Evolutionary conservation across 805 yeast genomes (phyloP).

Genomic region (Schizosaccharomyces osmophilus): DNA sequence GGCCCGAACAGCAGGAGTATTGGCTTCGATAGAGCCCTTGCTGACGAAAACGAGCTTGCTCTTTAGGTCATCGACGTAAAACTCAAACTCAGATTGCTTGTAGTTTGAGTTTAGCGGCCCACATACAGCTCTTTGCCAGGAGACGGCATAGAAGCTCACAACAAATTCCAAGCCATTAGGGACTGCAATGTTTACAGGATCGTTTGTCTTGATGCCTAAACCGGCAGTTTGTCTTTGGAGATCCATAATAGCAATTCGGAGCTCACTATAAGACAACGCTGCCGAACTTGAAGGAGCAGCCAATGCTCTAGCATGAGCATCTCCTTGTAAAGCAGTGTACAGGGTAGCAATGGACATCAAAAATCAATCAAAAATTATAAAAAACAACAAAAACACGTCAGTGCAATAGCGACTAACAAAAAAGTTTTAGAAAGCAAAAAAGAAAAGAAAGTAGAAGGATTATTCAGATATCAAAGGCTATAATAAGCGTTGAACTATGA

Average conservation of each 20-base stretch:
- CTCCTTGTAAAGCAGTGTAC: background rate
- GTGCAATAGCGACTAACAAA: background rate
- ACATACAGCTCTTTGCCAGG: conserved; percentile 32
- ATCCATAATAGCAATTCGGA: background rate
- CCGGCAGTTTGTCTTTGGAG: background rate
- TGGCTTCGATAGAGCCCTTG: conserved; percentile 20
- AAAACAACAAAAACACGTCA: background rate
- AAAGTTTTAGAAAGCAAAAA: too few relatives aligned
- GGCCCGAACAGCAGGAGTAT: conserved; percentile 24
- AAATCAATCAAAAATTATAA: background rate
- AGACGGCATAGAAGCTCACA: conserved; percentile 29
- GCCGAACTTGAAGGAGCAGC: background rate
- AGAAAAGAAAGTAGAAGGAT: too few relatives aligned
- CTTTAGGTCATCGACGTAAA: conserved; percentile 35
- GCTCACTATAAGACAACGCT: background rate
- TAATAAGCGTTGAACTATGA: too few relatives aligned
- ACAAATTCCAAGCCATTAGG: conserved; percentile 38
- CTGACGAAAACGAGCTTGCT: conserved; percentile 36
- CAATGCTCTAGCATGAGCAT: background rate
- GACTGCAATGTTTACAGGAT: conserved; percentile 23
- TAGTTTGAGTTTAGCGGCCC: conserved; percentile 48
- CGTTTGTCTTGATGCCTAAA: background rate
- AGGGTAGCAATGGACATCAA: background rate
- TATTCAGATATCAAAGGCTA: too few relatives aligned
- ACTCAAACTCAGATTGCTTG: conserved; percentile 35